Evolutionary conservation across 192 early-diverging fungal genomes (phyloP), one percentile per base, ranked within the genome.

Genomic region (Coemansia sp.): DNA sequence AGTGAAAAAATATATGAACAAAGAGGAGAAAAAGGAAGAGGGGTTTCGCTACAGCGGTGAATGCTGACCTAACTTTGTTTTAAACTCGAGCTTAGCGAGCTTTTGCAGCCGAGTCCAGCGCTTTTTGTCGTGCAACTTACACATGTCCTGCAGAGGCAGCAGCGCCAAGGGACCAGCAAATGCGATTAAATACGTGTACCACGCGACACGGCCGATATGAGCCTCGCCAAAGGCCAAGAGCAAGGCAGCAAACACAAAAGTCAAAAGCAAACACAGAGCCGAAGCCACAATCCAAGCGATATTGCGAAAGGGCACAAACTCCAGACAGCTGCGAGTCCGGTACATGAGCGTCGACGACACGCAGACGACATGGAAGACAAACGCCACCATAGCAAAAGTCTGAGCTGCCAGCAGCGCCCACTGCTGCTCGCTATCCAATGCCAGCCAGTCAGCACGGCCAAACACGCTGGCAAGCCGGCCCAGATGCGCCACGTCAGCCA

Each of bases 61-160:
- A n/a, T n/a, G n/a, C n/a, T 85, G 67, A 5, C 80, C 85, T 75
- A 96, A 82, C 81, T 97, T 97, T 10, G 97, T 98, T 70, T 96
- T 98, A 74, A 98, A 99, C 82, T 98, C 95, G 57, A 99, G 89
- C 80, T 97, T 96, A 38, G 93, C 90, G 67, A 95, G 70, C 76
- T 97, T 97, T 84, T 99, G 98, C 76, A 93, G 91, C 43, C 91
- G 86, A 0, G 86, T 88, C 85, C 90, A 98, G 40, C 96, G 90
- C 68, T 90, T 88, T 65, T 80, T 75, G 80, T 98, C 97, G 68
- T 95, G 89, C 72, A 90, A 74, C 85, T 97, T 98, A 65, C 94
- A 94, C n/a, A 92, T 15, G 62, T 99, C 98, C 77, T 99, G 97
- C 38, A 96, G 68, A 0, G 93, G 92, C 36, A 99, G 52, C 12